Conservation (phyloP, 768 basidiomycete species). For the Russula abietina region DNA sequence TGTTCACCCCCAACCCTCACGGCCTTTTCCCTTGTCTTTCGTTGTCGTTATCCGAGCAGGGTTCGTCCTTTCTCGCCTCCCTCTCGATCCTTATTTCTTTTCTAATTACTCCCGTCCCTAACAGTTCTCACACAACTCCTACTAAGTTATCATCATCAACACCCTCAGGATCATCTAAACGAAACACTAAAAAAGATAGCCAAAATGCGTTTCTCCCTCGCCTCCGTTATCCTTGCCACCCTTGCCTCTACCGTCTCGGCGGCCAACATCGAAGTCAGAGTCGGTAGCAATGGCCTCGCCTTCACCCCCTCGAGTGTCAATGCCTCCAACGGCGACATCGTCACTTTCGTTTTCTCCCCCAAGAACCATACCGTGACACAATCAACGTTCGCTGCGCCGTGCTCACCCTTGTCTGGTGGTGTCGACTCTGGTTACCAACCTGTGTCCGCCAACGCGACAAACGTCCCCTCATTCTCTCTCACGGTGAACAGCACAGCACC, state of each 20-base stretch:
- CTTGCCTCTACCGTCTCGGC: slow-evolving; percentile 15
- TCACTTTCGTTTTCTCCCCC: slow-evolving; percentile 21
- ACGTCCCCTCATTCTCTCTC: slow-evolving; percentile 18
- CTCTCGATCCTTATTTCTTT: neutral
- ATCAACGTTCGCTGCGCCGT: slow-evolving; percentile 34
- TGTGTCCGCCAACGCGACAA: slow-evolving; percentile 17
- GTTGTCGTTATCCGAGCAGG: slow-evolving; percentile 40
- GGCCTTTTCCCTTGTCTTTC: slow-evolving; percentile 34
- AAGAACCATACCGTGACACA: slow-evolving; percentile 34
- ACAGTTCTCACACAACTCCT: slow-evolving; percentile 25
- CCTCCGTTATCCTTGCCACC: slow-evolving; percentile 14
- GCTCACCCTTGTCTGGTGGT: slow-evolving; percentile 26
- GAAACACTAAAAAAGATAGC: slow-evolving; percentile 11
- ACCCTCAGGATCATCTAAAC: neutral
- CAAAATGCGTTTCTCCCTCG: slow-evolving; percentile 22
- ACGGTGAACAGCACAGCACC: slow-evolving; percentile 27
- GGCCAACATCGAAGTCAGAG: slow-evolving; percentile 10
- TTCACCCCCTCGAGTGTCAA: slow-evolving; percentile 20
- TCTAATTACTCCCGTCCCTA: neutral
- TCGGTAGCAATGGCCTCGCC: slow-evolving; percentile 15
- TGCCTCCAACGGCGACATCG: slow-evolving; percentile 27
- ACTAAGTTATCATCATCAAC: neutral
- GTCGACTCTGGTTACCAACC: slow-evolving; percentile 31
- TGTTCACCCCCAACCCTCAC: slow-evolving; percentile 27
- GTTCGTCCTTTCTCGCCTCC: slow-evolving; percentile 29